A percentile compares a stretch with the other conserved stretches of the same genome.
These are phyloP conservation scores for Acacia melanoxylon DNA, from an alignment of 306 rosid species.

Conservation along the genomic window DNA sequence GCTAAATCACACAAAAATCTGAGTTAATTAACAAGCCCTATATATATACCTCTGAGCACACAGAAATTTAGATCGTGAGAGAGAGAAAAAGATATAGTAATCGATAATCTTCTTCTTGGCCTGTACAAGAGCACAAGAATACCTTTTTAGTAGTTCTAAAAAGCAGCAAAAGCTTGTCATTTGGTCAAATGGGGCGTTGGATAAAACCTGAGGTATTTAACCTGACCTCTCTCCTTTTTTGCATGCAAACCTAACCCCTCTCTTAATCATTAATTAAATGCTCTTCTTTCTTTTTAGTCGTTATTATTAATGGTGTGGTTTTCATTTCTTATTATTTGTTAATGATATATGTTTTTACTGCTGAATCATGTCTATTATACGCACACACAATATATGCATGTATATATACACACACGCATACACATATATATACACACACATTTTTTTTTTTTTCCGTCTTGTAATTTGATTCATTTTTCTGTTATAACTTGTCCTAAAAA, in stretches of 20 bases:
- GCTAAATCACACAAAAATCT: neutral
- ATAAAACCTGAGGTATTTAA: conserved; percentile 75
- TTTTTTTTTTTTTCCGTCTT: too few relatives aligned
- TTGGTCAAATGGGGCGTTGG: conserved; percentile 80
- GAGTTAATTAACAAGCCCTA: neutral
- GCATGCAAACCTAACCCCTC: neutral
- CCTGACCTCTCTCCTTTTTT: neutral
- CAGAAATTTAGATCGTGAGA: conserved; percentile 5
- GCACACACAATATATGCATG: too few relatives aligned
- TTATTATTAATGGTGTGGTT: neutral
- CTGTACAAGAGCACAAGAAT: neutral
- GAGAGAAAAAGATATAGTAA: neutral
- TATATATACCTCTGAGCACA: conserved; percentile 19
- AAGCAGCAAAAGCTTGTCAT: neutral
- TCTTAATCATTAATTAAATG: neutral
- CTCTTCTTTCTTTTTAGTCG: neutral
- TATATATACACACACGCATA: too few relatives aligned
- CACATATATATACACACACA: too few relatives aligned
- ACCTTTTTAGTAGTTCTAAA: neutral
- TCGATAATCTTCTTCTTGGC: neutral
- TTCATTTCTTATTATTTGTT: neutral
- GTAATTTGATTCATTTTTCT: too few relatives aligned
- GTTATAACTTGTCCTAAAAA: too few relatives aligned
- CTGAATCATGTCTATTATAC: neutral
- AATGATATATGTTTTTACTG: neutral